phyloP scores from a whole-genome alignment of 345 rosid genomes.

The Syzygium aromaticum region DNA sequence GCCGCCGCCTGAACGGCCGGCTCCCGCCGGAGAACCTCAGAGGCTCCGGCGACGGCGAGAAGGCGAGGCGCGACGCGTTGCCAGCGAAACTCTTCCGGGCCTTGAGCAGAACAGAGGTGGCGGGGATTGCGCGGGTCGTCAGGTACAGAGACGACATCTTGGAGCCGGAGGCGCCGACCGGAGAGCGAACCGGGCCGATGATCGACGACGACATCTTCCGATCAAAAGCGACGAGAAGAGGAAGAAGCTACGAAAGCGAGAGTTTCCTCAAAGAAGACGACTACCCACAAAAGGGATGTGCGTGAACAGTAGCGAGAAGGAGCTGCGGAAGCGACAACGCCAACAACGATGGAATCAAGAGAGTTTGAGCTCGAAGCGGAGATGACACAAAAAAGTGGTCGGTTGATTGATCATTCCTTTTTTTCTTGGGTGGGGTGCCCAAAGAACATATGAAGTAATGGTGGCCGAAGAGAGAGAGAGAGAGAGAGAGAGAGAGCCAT shows the following conservation, averaged over 20 bases:
- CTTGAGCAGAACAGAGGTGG: slow-evolving; percentile 2
- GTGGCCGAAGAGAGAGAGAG: neutral
- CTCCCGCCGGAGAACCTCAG: slow-evolving; percentile 14
- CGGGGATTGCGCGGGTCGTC: slow-evolving; percentile 5
- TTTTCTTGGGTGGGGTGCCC: neutral
- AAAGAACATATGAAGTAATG: neutral
- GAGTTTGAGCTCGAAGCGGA: neutral
- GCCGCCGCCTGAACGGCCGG: slow-evolving; percentile 8
- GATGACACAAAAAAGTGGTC: neutral
- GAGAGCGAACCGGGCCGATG: slow-evolving; percentile 7
- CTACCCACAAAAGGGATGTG: neutral
- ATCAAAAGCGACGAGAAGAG: neutral
- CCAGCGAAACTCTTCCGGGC: slow-evolving; percentile 7
- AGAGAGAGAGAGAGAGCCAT: neutral
- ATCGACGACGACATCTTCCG: slow-evolving; percentile 4
- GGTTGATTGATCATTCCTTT: neutral
- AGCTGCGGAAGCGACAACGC: neutral
- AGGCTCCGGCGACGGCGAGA: slow-evolving; percentile 17
- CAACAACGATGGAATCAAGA: neutral
- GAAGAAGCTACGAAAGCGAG: neutral
- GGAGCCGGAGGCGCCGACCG: slow-evolving; percentile 1
- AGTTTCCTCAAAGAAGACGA: neutral
- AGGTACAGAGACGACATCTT: slow-evolving; percentile 21
- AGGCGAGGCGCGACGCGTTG: slow-evolving; percentile 7
- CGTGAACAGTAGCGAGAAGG: too few relatives aligned